These are phyloP conservation scores for Eucalyptus cladocalyx DNA, from an alignment of 345 rosid species.

Conservation along the genomic window DNA sequence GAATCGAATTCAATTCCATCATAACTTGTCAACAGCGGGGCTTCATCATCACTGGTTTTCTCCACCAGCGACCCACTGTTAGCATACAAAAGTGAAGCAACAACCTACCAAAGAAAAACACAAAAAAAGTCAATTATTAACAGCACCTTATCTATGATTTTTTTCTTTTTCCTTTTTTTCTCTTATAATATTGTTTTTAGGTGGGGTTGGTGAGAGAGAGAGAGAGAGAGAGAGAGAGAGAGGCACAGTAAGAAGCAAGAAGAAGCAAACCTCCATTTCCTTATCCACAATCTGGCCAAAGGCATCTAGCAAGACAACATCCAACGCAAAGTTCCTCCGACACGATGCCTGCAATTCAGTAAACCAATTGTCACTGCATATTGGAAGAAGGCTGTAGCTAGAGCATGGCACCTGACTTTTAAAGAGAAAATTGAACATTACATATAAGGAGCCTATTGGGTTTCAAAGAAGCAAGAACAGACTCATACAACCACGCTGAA, in stretches of 20 bases:
- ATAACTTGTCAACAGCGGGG: constrained; percentile 61
- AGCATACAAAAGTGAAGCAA: constrained; percentile 69
- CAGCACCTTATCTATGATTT: not conserved
- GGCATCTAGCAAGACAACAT: constrained; percentile 60
- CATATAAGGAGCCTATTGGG: not conserved
- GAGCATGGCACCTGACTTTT: not conserved
- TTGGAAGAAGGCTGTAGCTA: not conserved
- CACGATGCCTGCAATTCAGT: constrained; percentile 39
- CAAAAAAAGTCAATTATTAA: not conserved
- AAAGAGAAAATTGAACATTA: not conserved
- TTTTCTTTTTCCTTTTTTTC: not conserved
- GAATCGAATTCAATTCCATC: constrained; percentile 76
- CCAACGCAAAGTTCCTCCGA: constrained; percentile 61
- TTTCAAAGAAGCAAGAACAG: not conserved
- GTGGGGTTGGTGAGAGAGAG: not conserved
- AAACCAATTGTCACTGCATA: not conserved
- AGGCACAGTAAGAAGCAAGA: not conserved
- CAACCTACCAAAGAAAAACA: constrained; percentile 19
- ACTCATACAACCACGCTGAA: not conserved
- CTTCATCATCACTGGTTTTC: constrained; percentile 51
- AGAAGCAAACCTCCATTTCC: constrained; percentile 55
- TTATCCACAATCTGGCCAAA: constrained; percentile 38
- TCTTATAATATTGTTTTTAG: not conserved
- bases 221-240: not conserved
- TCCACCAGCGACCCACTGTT: constrained; percentile 54